These are phyloP conservation scores for Ruellia speciosa DNA, from an alignment of 305 asterid species.

Conservation along the genomic window DNA sequence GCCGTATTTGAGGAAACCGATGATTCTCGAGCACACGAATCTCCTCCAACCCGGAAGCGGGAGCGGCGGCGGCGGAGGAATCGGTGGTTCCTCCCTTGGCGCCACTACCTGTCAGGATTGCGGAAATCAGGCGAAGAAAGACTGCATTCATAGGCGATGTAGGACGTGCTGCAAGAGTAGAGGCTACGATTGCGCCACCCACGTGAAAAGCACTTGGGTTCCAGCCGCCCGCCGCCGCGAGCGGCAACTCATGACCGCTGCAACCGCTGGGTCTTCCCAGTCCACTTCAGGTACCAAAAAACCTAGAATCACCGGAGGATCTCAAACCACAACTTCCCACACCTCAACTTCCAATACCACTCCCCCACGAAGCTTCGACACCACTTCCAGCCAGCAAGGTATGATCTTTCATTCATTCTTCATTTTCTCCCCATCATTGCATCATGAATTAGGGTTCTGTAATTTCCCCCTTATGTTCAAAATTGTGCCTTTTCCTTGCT, in stretches of 20 bases:
- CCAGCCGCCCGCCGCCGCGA: conserved; percentile 63
- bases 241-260: conserved; percentile 29
- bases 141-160: conserved; percentile 49
- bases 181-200: conserved; percentile 55
- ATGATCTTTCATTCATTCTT: neutral
- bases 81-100: conserved; percentile 23
- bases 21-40: conserved; percentile 24
- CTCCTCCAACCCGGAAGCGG: conserved; percentile 24
- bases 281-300: conserved; percentile 50
- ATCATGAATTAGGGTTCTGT: no score
- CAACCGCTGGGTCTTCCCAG: conserved; percentile 38
- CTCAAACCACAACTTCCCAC: conserved; percentile 52
- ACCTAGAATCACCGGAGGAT: conserved; percentile 41
- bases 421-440: no score
- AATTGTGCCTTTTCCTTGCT: neutral
- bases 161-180: conserved; percentile 65
- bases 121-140: conserved; percentile 70
- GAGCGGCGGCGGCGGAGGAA: conserved; percentile 9
- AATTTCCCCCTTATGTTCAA: no score
- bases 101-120: conserved; percentile 53
- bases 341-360: conserved; percentile 64
- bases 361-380: conserved; percentile 58
- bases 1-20: conserved; percentile 21
- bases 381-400: conserved; percentile 62
- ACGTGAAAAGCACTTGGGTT: conserved; percentile 70